Percentiles rank a stretch among this genome's conserved stretches.
phyloP scores from a whole-genome alignment of 2,329 filamentous ascomycete genomes.

The Graphilbum sp. region DNA sequence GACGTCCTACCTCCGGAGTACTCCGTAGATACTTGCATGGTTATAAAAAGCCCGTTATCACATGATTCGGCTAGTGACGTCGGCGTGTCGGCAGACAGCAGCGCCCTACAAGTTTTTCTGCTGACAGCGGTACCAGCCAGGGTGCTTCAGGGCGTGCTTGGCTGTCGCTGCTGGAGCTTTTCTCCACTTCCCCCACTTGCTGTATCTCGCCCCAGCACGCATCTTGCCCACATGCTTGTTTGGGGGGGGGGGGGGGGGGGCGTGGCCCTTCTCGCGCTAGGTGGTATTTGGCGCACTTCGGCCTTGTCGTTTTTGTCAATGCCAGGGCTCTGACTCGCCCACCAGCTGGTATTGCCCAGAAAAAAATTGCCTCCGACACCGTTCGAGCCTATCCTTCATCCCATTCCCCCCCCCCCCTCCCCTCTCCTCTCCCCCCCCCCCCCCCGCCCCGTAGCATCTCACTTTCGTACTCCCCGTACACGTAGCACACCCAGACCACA shows the following conservation, averaged over 20 bases:
- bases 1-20: too few relatives aligned
- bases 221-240: background rate
- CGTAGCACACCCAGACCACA: too few relatives aligned
- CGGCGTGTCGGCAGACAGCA: too few relatives aligned
- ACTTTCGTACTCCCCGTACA: too few relatives aligned
- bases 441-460: too few relatives aligned
- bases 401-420: slow-evolving; percentile 2
- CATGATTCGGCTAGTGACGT: too few relatives aligned
- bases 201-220: background rate
- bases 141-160: background rate
- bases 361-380: slow-evolving; percentile 9
- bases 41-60: too few relatives aligned
- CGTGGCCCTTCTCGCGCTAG: background rate
- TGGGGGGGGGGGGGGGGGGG: too few relatives aligned
- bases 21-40: too few relatives aligned
- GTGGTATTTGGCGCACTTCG: background rate
- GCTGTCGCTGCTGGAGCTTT: background rate
- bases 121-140: too few relatives aligned
- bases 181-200: background rate
- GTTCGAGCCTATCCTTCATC: slow-evolving; percentile 5
- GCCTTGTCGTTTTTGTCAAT: slow-evolving; percentile 8
- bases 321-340: slow-evolving; percentile 10
- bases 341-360: background rate
- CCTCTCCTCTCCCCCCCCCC: background rate
- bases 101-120: too few relatives aligned